Conservation (phyloP, 805 yeast genomes). For the Helenozyma rhizophorensis region DNA sequence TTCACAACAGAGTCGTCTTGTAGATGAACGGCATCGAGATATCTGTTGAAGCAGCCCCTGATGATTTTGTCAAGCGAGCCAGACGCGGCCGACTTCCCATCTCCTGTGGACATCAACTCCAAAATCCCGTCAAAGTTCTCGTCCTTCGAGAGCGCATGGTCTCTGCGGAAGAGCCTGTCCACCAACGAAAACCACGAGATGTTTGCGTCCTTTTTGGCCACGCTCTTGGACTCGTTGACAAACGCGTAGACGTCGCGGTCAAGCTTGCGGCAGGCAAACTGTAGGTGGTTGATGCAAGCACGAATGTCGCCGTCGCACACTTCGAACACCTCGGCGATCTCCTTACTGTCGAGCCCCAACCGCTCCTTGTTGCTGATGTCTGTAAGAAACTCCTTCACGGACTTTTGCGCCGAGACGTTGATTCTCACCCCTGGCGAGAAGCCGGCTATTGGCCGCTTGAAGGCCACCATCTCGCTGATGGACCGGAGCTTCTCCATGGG, state of each 20-base stretch:
- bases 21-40: conserved; percentile 53
- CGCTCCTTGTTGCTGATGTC: conserved; percentile 53
- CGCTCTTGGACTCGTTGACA: not conserved
- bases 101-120: conserved; percentile 39
- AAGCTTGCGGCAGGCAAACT: conserved; percentile 45
- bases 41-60: conserved; percentile 66
- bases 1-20: conserved; percentile 60
- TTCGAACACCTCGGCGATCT: conserved; percentile 62
- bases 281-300: conserved; percentile 78
- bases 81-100: conserved; percentile 33
- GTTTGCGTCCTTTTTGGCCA: conserved; percentile 52
- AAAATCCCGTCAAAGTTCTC: conserved; percentile 47
- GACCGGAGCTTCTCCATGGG: conserved; percentile 73
- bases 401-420: conserved; percentile 23
- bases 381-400: conserved; percentile 38
- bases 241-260: conserved; percentile 8
- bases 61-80: conserved; percentile 60
- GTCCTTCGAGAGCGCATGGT: conserved; percentile 40
- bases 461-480: conserved; percentile 64
- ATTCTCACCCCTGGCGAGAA: conserved; percentile 22
- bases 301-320: conserved; percentile 79
- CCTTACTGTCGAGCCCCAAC: conserved; percentile 42
- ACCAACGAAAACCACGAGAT: conserved; percentile 66
- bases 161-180: conserved; percentile 55
- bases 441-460: conserved; percentile 53